Base-by-base conservation (phyloP, 805 yeast species). In the Cephaloascus fragrans region DNA sequence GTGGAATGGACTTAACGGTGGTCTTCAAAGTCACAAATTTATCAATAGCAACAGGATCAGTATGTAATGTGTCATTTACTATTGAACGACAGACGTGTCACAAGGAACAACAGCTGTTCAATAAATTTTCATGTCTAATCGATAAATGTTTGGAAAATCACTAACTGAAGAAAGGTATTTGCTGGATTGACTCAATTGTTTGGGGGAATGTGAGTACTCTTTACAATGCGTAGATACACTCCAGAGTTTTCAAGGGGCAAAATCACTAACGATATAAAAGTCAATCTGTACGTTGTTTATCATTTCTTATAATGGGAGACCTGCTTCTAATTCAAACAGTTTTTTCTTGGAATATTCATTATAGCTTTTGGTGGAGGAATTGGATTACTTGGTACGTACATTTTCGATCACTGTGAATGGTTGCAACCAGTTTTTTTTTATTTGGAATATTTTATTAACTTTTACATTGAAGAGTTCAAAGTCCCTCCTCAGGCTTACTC, bases 401-500 rank as follows among this genome's bases (percentile, higher is more conserved):
- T 16, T 20, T n/a, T n/a, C n/a, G n/a, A n/a, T n/a, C n/a, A n/a
- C n/a, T n/a, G n/a, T n/a, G n/a, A n/a, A n/a, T n/a, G n/a, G n/a
- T n/a, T n/a, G n/a, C n/a, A n/a, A n/a, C 15, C n/a, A 17, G 19
- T n/a, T 26, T 14, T 29, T n/a, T 4, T 32, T 12, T 15, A 19
- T 23, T 23, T 23, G 6, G 28, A n/a, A 12, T 23, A 23, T 23
- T 12, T 8, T 23, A 23, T 23, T 23, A 23, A 23, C 14, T 4
- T 20, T 26, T 53, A 41, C 69, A 64, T 43, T 62, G 60, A 43
- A 56, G 67, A 55, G 51, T 66, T 42, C 66, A 55, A 55, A 33
- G 70, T 68, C 12, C 79, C 86, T 15, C 70, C 81, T 4, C 73
- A 76, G 44, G 71, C 83, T n/a, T 69, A 75, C 47, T 67, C 74